A percentile compares a stretch with the other conserved stretches of the same genome.
These are phyloP conservation scores for Parafenestella ontariensis DNA, from an alignment of 2,329 filamentous ascomycete genomes.

Conservation along the genomic window DNA sequence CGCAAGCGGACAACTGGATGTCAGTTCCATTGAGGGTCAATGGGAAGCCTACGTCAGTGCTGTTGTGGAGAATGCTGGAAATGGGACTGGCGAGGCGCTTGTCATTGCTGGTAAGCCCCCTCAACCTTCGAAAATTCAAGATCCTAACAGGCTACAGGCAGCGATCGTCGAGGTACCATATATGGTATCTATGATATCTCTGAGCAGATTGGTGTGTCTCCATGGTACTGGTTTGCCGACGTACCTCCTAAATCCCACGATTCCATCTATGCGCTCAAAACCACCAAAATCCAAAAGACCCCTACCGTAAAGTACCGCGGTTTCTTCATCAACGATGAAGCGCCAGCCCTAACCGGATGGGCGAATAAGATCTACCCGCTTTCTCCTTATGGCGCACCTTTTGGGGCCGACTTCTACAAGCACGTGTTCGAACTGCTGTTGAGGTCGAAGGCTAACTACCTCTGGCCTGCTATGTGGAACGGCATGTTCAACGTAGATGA, in stretches of 20 bases:
- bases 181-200: constrained; percentile 75
- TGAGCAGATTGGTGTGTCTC: constrained; percentile 76
- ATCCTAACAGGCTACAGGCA: constrained; percentile 43
- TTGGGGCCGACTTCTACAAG: constrained; percentile 69
- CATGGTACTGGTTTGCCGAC: constrained; percentile 74
- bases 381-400: constrained; percentile 53
- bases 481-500: constrained; percentile 78
- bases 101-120: constrained; percentile 64
- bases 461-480: constrained; percentile 77
- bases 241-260: constrained; percentile 60
- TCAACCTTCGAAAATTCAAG: not conserved
- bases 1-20: constrained; percentile 63
- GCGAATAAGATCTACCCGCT: constrained; percentile 62
- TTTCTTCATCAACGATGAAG: constrained; percentile 75
- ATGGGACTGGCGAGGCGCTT: constrained; percentile 64
- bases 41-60: constrained; percentile 74
- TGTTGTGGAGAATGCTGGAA: constrained; percentile 64
- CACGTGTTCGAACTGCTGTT: constrained; percentile 75
- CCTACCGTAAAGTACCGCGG: constrained; percentile 73
- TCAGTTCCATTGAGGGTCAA: constrained; percentile 63
- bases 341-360: constrained; percentile 72
- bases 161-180: constrained; percentile 71
- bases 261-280: constrained; percentile 63
- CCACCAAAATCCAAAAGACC: constrained; percentile 63
- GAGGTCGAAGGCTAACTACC: constrained; percentile 73